A percentile compares a stretch with the other conserved stretches of the same genome.
phyloP scores from a whole-genome alignment of 106 monocot species.

The Allium cepa region DNA sequence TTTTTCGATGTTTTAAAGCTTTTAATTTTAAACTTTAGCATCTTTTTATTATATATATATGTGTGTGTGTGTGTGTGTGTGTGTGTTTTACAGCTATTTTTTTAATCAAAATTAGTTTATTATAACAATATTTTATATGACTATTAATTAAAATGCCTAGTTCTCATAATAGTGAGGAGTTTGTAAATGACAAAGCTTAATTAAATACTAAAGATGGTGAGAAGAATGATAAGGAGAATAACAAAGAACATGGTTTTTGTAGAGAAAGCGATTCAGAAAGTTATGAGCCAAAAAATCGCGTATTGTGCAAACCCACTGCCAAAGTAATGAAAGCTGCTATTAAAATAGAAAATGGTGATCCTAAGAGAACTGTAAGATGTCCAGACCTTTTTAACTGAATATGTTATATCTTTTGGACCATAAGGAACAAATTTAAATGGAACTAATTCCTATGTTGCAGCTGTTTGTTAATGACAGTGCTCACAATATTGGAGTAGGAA shows the following conservation, averaged over 20 bases:
- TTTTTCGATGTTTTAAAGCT: no score
- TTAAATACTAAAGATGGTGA: not conserved
- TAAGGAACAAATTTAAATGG: not conserved
- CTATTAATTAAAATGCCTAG: no score
- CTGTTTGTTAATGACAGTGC: slow-evolving; percentile 79
- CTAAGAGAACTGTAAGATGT: slow-evolving; percentile 54
- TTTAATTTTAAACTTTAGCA: no score
- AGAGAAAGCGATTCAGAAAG: slow-evolving; percentile 16
- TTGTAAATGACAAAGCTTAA: no score
- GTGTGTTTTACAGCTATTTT: no score
- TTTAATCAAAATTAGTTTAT: no score
- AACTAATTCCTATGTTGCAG: slow-evolving; percentile 18
- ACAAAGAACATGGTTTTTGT: slow-evolving; percentile 3
- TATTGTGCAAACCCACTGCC: slow-evolving; percentile 69
- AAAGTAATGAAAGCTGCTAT: slow-evolving; percentile 71
- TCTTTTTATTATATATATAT: no score
- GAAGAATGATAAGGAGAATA: not conserved
- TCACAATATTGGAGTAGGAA: slow-evolving; percentile 63
- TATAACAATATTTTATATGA: no score
- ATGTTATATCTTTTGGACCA: no score
- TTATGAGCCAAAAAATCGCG: slow-evolving; percentile 7
- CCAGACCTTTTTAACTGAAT: no score
- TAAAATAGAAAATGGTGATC: slow-evolving; percentile 54
- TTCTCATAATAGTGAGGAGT: no score
- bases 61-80: no score